Evolutionary conservation across 1,284 basidiomycete species (phyloP), one percentile per base, ranked within the genome.

Genomic region (Leccinum angustisporum): DNA sequence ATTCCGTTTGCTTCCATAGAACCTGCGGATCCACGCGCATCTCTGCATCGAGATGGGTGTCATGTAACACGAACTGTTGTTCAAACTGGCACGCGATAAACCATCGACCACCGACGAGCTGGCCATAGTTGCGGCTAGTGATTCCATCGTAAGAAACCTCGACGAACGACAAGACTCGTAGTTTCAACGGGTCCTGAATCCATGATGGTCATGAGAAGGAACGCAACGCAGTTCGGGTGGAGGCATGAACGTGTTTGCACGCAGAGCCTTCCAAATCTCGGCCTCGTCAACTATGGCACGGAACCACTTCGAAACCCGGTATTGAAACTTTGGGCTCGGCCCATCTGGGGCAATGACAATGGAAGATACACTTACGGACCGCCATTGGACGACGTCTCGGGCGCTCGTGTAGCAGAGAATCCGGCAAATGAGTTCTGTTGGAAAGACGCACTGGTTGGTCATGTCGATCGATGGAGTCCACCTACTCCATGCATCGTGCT

Each of bases 261-360:
- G 27, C 5, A 59, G 9, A 1, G 34, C 13, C 13, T 36, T 36
- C 34, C 34, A 36, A 36, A 36, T 36, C 34, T 36, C 13, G 34
- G 33, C 10, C 13, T 59, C 43, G 38, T 50, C n/a, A 3, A 55
- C 50, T 16, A 59, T 2, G 16, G 5, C 11, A 8, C 30, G 5
- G 25, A 59, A 36, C 27, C 40, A 60, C 25, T 36, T 36, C 21
- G 56, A 59, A 34, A 59, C 43, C 58, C 50, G 54, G 1, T 10
- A 34, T 34, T 34, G 34, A 34, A 13, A 34, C 34, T 34, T 21
- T 27, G 48, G 31, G 11, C 8, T 2, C 46, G 14, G 11, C 27
- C n/a, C n/a, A 16, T 30, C 5, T 16, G 13, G 18, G 9, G 16
- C 6, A 4, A 34, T 34, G 13, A 34, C 34, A 34, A 34, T 34